These are phyloP conservation scores for Pseudogymnoascus sp. DNA, from an alignment of 2,329 filamentous ascomycete genomes.

Conservation along the genomic window DNA sequence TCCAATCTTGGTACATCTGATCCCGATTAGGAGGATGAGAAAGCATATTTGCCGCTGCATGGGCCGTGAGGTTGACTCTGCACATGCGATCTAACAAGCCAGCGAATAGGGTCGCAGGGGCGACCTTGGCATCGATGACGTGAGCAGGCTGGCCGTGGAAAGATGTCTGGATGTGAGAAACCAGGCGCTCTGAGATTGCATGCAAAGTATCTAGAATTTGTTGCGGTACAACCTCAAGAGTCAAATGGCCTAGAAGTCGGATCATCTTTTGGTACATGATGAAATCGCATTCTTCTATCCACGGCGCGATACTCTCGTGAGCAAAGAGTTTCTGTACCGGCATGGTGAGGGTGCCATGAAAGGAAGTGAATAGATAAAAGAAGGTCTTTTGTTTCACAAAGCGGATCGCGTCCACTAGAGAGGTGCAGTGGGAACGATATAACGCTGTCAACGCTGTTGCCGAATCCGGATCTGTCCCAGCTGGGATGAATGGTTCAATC, in stretches of 20 bases:
- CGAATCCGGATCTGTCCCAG: slow-evolving; percentile 76
- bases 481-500: slow-evolving; percentile 74
- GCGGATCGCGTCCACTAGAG: slow-evolving; percentile 87
- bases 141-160: slow-evolving; percentile 82
- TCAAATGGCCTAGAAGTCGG: slow-evolving; percentile 80
- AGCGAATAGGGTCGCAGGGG: slow-evolving; percentile 83
- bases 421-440: slow-evolving; percentile 92
- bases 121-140: slow-evolving; percentile 78
- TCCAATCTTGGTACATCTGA: slow-evolving; percentile 93
- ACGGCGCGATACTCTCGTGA: slow-evolving; percentile 72
- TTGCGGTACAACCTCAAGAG: slow-evolving; percentile 84
- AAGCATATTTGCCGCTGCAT: slow-evolving; percentile 88
- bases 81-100: slow-evolving; percentile 80
- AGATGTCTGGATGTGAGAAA: slow-evolving; percentile 73
- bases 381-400: slow-evolving; percentile 97
- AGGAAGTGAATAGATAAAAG: slow-evolving; percentile 88
- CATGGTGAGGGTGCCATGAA: slow-evolving; percentile 93
- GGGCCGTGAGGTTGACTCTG: slow-evolving; percentile 86
- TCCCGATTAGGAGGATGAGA: slow-evolving; percentile 83
- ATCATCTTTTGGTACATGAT: slow-evolving; percentile 97
- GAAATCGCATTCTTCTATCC: slow-evolving; percentile 95
- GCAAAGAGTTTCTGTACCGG: slow-evolving; percentile 90
- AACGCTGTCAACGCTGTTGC: slow-evolving; percentile 79
- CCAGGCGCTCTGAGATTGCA: slow-evolving; percentile 76
- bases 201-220: slow-evolving; percentile 79